phyloP scores from a whole-genome alignment of 495 filamentous ascomycete genomes.

The Penicillium samsonianum region DNA sequence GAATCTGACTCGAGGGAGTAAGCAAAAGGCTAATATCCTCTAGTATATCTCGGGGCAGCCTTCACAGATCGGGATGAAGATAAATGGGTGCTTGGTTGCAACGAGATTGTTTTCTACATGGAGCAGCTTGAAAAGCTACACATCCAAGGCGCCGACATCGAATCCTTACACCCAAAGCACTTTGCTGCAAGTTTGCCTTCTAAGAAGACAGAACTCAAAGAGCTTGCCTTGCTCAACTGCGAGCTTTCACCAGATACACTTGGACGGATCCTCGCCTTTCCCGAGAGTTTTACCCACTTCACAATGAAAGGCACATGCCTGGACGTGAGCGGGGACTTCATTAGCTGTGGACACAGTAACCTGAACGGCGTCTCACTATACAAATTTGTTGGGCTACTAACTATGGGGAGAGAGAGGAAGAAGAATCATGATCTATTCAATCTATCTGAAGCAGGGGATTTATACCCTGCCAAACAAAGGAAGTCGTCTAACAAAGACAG shows the following conservation, averaged over 20 bases:
- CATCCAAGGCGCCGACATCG: neutral
- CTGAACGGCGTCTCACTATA: no score
- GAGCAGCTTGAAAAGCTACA: neutral
- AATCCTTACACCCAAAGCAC: neutral
- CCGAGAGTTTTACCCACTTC: neutral
- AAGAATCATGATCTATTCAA: no score
- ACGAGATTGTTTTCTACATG: conserved; percentile 3
- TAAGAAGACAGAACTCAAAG: neutral
- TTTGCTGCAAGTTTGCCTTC: neutral
- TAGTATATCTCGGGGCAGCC: conserved; percentile 1
- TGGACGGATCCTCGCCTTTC: neutral
- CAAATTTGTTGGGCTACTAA: no score
- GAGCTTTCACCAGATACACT: neutral
- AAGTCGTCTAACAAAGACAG: no score
- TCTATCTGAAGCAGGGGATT: no score
- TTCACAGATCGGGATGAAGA: no score
- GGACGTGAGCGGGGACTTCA: no score
- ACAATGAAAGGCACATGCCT: neutral
- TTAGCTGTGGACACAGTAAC: no score
- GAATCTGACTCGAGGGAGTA: neutral
- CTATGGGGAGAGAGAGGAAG: no score
- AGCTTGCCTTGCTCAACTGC: neutral
- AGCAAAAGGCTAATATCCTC: neutral
- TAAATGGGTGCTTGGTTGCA: neutral
- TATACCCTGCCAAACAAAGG: no score